phyloP scores from a whole-genome alignment of 192 early-diverging fungal species.

The Linderina pennispora region DNA sequence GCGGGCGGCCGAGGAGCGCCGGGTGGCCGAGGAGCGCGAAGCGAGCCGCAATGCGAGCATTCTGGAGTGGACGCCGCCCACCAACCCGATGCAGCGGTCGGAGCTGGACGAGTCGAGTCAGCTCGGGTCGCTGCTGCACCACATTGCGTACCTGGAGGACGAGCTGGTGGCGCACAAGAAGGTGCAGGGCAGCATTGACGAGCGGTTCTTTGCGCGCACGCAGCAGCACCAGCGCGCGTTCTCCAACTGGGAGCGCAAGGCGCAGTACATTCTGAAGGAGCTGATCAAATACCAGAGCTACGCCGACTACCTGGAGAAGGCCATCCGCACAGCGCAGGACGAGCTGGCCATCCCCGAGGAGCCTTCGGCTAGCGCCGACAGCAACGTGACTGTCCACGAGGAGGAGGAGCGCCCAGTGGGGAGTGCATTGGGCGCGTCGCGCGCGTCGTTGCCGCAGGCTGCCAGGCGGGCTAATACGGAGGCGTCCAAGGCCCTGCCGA shows the following conservation, averaged over 20 bases:
- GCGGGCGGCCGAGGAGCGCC: slow-evolving; percentile 30
- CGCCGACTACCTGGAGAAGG: slow-evolving; percentile 63
- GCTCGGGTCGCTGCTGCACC: slow-evolving; percentile 56
- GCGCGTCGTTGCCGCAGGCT: slow-evolving; percentile 23
- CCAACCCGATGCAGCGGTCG: slow-evolving; percentile 47
- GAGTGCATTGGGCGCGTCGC: slow-evolving; percentile 13
- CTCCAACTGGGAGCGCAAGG: slow-evolving; percentile 75
- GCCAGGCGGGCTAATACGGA: slow-evolving; percentile 9
- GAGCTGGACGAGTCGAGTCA: slow-evolving; percentile 50
- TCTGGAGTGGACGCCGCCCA: slow-evolving; percentile 47
- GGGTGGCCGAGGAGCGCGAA: slow-evolving; percentile 35
- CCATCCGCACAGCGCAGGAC: slow-evolving; percentile 48
- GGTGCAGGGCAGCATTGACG: slow-evolving; percentile 45
- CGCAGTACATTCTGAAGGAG: slow-evolving; percentile 71
- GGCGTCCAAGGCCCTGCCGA: slow-evolving; percentile 37
- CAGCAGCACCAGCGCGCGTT: slow-evolving; percentile 59
- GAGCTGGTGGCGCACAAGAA: slow-evolving; percentile 68
- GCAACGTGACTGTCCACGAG: neutral
- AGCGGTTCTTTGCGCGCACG: slow-evolving; percentile 55
- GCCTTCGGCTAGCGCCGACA: neutral
- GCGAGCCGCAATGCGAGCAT: slow-evolving; percentile 31
- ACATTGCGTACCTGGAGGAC: slow-evolving; percentile 56
- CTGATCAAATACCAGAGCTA: slow-evolving; percentile 82
- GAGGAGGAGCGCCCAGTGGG: neutral
- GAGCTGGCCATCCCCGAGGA: slow-evolving; percentile 43